Evolutionary conservation across 192 early-diverging fungal genomes (phyloP).

Genomic region (Umbelopsis isabellina): DNA sequence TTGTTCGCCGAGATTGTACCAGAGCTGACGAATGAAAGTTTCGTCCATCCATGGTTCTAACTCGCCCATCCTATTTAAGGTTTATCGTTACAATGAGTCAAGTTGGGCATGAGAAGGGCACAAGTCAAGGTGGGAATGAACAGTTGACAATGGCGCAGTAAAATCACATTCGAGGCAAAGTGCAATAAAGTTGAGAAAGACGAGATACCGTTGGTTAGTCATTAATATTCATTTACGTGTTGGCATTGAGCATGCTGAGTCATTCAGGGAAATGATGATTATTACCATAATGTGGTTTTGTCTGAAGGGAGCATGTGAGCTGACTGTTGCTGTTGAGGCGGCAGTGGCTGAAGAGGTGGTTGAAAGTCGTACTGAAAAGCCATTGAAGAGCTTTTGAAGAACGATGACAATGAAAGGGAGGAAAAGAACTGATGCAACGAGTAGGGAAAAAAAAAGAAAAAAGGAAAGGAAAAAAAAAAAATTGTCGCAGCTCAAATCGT

Average conservation of each 20-base stretch:
- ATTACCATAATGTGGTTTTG: conserved; percentile 21
- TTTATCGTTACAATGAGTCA: conserved; percentile 1
- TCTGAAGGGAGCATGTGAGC: conserved; percentile 15
- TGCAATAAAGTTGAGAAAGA: neutral
- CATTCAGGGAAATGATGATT: neutral
- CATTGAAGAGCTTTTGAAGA: conserved; percentile 9
- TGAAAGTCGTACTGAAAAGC: conserved; percentile 23
- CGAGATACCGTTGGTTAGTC: neutral
- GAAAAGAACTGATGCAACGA: neutral
- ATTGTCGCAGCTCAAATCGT: neutral
- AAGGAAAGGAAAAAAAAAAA: neutral
- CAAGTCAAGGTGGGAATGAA: neutral
- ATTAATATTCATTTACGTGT: neutral
- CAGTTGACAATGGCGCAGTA: neutral
- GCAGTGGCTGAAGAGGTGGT: conserved; percentile 18
- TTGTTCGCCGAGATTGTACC: conserved; percentile 83
- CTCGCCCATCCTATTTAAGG: conserved; percentile 82
- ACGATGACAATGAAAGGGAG: conserved; percentile 11
- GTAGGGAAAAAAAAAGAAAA: neutral
- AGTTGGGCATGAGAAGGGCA: neutral
- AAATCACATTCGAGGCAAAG: neutral
- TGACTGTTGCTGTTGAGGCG: conserved; percentile 1
- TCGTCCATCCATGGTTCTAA: conserved; percentile 99
- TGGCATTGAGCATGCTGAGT: conserved; percentile 9
- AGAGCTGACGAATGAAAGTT: conserved; percentile 82